phyloP scores from a whole-genome alignment of 1,284 basidiomycete species.

The Trichosporon coremiiforme region DNA sequence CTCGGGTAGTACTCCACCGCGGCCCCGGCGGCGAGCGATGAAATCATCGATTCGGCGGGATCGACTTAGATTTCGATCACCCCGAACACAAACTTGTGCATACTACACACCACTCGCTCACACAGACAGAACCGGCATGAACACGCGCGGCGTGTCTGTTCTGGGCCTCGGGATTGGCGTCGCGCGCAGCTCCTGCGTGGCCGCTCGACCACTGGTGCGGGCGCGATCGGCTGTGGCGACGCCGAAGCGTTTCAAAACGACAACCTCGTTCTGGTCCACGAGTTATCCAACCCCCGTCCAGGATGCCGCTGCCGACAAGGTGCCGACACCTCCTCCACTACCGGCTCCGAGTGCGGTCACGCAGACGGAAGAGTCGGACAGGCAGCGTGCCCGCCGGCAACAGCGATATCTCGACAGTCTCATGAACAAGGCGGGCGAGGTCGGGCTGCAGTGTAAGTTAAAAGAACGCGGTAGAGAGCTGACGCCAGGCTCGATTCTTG shows the following conservation, averaged over 20 bases:
- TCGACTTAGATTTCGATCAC: slow-evolving; percentile 3
- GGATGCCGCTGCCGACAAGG: neutral
- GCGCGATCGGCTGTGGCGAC: neutral
- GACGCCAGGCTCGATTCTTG: slow-evolving; percentile 75
- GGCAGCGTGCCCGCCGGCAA: slow-evolving; percentile 29
- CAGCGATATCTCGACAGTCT: slow-evolving; percentile 52
- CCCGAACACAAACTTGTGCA: neutral
- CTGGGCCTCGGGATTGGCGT: neutral
- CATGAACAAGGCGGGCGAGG: slow-evolving; percentile 56
- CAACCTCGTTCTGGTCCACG: slow-evolving; percentile 37
- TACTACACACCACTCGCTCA: neutral
- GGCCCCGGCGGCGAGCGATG: neutral
- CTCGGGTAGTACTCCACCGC: neutral
- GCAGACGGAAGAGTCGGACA: slow-evolving; percentile 23
- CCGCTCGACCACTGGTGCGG: neutral
- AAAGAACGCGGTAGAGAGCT: neutral
- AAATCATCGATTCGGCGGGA: slow-evolving; percentile 6
- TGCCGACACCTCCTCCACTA: slow-evolving; percentile 20
- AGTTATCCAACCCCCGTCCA: slow-evolving; percentile 26
- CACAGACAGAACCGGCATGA: neutral
- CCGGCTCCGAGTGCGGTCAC: slow-evolving; percentile 23
- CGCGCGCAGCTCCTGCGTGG: neutral
- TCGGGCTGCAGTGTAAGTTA: slow-evolving; percentile 50
- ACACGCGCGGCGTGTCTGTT: slow-evolving; percentile 18
- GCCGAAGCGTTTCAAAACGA: neutral